These are phyloP conservation scores for Lepidium didymum DNA, from an alignment of 345 rosid species.

Conservation along the genomic window DNA sequence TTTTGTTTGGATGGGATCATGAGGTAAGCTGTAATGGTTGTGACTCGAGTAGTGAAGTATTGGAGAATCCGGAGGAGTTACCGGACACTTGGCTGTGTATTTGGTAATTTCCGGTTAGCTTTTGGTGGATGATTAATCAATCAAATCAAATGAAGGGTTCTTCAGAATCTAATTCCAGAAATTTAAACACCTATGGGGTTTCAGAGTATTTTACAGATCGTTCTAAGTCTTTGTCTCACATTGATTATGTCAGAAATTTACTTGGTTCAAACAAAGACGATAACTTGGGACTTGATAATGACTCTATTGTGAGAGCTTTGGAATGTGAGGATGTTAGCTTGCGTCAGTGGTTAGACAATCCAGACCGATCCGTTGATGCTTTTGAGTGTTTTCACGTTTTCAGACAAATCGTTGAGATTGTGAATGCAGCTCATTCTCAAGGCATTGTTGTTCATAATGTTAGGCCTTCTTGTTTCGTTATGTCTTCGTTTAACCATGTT, in stretches of 20 bases:
- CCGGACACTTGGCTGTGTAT: slow-evolving; percentile 33
- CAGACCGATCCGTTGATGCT: slow-evolving; percentile 55
- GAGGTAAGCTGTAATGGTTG: slow-evolving; percentile 4
- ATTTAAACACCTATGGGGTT: slow-evolving; percentile 40
- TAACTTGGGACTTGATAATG: slow-evolving; percentile 29
- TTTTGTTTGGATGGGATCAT: slow-evolving; percentile 31
- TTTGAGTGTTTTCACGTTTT: slow-evolving; percentile 86
- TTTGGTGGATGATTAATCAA: slow-evolving; percentile 37
- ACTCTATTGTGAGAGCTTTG: slow-evolving; percentile 37
- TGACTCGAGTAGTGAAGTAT: slow-evolving; percentile 23
- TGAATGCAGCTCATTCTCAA: slow-evolving; percentile 74
- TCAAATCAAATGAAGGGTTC: slow-evolving; percentile 51
- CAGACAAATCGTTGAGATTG: slow-evolving; percentile 76
- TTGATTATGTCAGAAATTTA: slow-evolving; percentile 49
- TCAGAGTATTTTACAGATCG: slow-evolving; percentile 30
- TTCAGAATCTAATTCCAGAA: slow-evolving; percentile 64
- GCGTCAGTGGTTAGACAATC: slow-evolving; percentile 91
- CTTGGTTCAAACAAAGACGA: slow-evolving; percentile 41
- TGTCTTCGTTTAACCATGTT: slow-evolving; percentile 75
- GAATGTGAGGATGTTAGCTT: slow-evolving; percentile 80
- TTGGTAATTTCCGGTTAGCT: slow-evolving; percentile 31
- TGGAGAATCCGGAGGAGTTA: slow-evolving; percentile 31
- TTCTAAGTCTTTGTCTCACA: slow-evolving; percentile 40
- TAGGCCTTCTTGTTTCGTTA: slow-evolving; percentile 79
- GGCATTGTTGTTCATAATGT: slow-evolving; percentile 83